Conservation (phyloP, 2,329 filamentous ascomycete species). For the Hymenoscyphus fraxineus region DNA sequence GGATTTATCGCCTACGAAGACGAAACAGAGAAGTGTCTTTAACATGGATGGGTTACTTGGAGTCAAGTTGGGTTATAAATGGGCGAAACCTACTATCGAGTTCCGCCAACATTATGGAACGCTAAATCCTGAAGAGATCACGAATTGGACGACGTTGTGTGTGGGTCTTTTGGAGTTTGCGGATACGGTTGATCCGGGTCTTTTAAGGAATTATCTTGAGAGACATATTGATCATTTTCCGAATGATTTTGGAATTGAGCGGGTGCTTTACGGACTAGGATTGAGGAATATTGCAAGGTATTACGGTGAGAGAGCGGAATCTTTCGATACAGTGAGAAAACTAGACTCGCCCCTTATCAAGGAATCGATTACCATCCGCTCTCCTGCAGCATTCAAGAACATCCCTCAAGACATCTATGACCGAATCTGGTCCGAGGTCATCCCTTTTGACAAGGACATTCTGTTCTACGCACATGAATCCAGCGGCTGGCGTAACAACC, state of each 20-base stretch:
- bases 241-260: not conserved
- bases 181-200: not conserved
- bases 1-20: not conserved
- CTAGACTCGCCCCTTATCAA: too few species aligned
- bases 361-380: too few species aligned
- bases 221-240: not conserved
- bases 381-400: too few species aligned
- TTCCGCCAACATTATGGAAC: constrained; percentile 23
- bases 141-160: constrained; percentile 15
- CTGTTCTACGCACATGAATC: too few species aligned
- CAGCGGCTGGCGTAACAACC: too few species aligned
- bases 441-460: too few species aligned
- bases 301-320: not conserved
- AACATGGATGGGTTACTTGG: not conserved
- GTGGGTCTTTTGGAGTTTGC: constrained; percentile 10
- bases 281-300: not conserved
- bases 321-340: not conserved
- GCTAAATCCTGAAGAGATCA: constrained; percentile 11
- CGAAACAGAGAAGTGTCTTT: not conserved
- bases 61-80: not conserved
- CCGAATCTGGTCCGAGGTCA: too few species aligned
- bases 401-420: too few species aligned
- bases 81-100: constrained; percentile 14
- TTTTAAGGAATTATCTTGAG: not conserved
- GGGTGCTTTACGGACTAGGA: not conserved